A percentile compares a stretch with the other conserved stretches of the same genome.
These are phyloP conservation scores for Paraleonurus japonicus DNA, from an alignment of 257 asterid genomes.

Conservation along the genomic window DNA sequence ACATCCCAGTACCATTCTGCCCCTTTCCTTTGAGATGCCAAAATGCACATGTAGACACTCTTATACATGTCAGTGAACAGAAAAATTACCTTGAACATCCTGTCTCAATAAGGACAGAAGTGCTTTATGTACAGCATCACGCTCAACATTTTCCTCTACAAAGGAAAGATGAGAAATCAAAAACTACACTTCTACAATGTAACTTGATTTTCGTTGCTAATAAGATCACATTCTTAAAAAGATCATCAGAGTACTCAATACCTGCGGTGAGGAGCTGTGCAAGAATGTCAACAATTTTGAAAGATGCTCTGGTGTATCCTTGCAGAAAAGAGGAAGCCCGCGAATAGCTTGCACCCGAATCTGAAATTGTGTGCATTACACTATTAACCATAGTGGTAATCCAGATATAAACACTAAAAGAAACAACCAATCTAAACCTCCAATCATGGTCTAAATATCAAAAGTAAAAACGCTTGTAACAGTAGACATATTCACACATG, in stretches of 20 bases:
- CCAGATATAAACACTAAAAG: background rate
- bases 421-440: constrained; percentile 1
- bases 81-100: constrained; percentile 70
- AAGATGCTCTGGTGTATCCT: constrained; percentile 94
- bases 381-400: background rate
- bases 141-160: constrained; percentile 93
- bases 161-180: constrained; percentile 8
- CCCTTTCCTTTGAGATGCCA: constrained; percentile 24
- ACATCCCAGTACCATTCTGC: constrained; percentile 9
- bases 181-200: constrained; percentile 13
- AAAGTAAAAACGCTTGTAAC: constrained; percentile 6
- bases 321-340: constrained; percentile 96
- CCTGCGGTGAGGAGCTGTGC: constrained; percentile 97
- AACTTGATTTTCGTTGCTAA: background rate
- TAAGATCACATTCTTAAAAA: constrained; percentile 16
- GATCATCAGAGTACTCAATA: constrained; percentile 30
- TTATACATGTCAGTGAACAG: constrained; percentile 12
- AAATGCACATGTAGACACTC: constrained; percentile 5
- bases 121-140: constrained; percentile 95
- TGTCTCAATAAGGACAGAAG: constrained; percentile 88
- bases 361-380: constrained; percentile 39
- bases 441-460: background rate
- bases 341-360: constrained; percentile 95
- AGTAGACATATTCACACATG: constrained; percentile 14
- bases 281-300: constrained; percentile 90